These are phyloP conservation scores for Cucumis hystrix DNA, from an alignment of 306 rosid species.

Conservation along the genomic window DNA sequence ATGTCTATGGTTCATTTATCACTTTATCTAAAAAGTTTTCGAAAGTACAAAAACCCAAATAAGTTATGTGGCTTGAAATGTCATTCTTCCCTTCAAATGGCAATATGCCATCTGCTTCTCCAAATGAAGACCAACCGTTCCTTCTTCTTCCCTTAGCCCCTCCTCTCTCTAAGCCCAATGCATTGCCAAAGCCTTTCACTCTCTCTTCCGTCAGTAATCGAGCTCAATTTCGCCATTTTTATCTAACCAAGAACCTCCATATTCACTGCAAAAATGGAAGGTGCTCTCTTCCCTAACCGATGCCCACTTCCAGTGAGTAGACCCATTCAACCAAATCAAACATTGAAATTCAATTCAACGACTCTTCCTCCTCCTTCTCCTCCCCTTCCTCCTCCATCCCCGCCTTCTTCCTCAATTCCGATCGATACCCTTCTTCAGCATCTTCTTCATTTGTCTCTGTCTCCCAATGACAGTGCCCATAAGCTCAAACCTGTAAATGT, in stretches of 20 bases:
- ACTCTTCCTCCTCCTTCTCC: slow-evolving; percentile 50
- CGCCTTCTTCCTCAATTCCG: slow-evolving; percentile 44
- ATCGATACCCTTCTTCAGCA: slow-evolving; percentile 78
- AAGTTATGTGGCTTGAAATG: not conserved
- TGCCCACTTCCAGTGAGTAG: slow-evolving; percentile 38
- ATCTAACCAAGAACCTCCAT: not conserved
- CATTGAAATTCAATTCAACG: slow-evolving; percentile 44
- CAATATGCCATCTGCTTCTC: not conserved
- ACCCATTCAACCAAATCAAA: slow-evolving; percentile 24
- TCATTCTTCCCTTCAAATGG: not conserved
- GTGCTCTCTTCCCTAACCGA: slow-evolving; percentile 49
- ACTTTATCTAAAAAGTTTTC: not conserved
- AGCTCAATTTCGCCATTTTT: not conserved
- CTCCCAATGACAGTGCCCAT: slow-evolving; percentile 20
- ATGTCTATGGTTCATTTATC: not conserved
- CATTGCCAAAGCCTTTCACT: not conserved
- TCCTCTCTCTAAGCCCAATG: not conserved
- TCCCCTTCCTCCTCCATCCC: slow-evolving; percentile 33
- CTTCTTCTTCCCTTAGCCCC: not conserved
- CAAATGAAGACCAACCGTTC: slow-evolving; percentile 4
- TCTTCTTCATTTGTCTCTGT: slow-evolving; percentile 47
- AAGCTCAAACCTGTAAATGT: slow-evolving; percentile 22
- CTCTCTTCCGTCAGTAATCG: not conserved
- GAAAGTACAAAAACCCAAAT: not conserved
- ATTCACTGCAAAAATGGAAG: slow-evolving; percentile 41